Evolutionary conservation across 148 eudicot genomes (phyloP).

Genomic region (Persicaria tinctoria): DNA sequence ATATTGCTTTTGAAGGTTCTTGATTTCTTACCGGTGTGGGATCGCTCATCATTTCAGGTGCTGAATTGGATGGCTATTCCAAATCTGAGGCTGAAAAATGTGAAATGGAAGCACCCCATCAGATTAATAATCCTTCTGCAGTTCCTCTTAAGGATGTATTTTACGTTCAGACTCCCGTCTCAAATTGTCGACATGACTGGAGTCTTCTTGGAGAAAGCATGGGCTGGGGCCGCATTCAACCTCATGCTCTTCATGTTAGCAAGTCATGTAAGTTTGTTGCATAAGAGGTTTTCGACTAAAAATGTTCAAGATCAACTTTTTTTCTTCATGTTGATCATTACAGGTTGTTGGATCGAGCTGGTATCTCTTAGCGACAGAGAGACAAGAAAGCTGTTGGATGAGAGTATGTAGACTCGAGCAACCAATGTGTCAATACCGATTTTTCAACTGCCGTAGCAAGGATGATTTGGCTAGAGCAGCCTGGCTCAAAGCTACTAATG

Average conservation of each 20-base stretch:
- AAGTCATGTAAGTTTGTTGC: constrained; percentile 54
- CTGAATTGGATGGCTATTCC: constrained; percentile 50
- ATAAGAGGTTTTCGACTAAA: neutral
- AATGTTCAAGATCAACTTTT: too few species aligned
- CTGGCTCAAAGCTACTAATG: constrained; percentile 15
- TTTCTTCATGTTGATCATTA: neutral
- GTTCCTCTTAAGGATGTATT: constrained; percentile 34
- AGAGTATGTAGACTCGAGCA: constrained; percentile 15
- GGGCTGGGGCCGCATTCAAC: constrained; percentile 54
- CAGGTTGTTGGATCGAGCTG: constrained; percentile 25
- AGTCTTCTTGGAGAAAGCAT: constrained; percentile 34
- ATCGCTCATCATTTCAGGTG: constrained; percentile 23
- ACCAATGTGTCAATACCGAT: constrained; percentile 8
- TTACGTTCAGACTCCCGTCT: constrained; percentile 30
- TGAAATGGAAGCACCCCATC: constrained; percentile 18
- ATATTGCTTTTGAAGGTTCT: neutral
- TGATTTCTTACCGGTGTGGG: neutral
- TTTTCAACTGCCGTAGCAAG: constrained; percentile 13
- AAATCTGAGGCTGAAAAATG: constrained; percentile 12
- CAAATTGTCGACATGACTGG: constrained; percentile 37
- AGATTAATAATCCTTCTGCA: constrained; percentile 24
- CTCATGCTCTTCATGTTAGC: constrained; percentile 43
- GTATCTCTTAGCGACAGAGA: constrained; percentile 24
- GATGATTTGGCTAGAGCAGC: constrained; percentile 7
- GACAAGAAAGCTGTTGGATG: constrained; percentile 26